Conservation (phyloP, 345 rosid genomes). For the Rhizophora mangle region DNA sequence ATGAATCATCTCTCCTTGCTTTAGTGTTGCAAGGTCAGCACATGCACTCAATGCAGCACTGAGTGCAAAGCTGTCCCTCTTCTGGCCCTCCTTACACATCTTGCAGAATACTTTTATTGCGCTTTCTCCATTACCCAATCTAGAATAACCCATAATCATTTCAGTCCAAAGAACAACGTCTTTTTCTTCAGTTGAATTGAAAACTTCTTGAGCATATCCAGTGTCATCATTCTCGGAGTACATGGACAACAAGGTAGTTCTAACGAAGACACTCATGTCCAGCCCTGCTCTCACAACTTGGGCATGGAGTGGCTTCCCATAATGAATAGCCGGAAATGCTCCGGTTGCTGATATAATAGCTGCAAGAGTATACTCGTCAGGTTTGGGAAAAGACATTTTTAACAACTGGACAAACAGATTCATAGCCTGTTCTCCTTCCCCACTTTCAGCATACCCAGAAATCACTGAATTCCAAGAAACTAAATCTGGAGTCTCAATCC, state of each 20-base stretch:
- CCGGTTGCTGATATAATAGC: slow-evolving; percentile 56
- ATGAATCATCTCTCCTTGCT: slow-evolving; percentile 79
- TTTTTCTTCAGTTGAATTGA: slow-evolving; percentile 42
- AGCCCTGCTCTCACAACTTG: slow-evolving; percentile 53
- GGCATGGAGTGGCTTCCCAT: slow-evolving; percentile 66
- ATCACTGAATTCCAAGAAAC: slow-evolving; percentile 89
- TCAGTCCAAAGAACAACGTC: slow-evolving; percentile 89
- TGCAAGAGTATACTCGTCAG: slow-evolving; percentile 77
- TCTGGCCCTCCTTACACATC: slow-evolving; percentile 51
- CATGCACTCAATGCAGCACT: slow-evolving; percentile 75
- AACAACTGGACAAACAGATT: slow-evolving; percentile 43
- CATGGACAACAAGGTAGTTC: slow-evolving; percentile 66
- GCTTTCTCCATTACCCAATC: slow-evolving; percentile 54
- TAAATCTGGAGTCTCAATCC: slow-evolving; percentile 47
- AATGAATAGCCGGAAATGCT: slow-evolving; percentile 29
- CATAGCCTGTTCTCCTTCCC: slow-evolving; percentile 52
- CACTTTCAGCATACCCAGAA: slow-evolving; percentile 60
- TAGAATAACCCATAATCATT: slow-evolving; percentile 72
- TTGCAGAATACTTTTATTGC: slow-evolving; percentile 50
- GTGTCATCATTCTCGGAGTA: slow-evolving; percentile 59
- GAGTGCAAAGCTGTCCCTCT: slow-evolving; percentile 45
- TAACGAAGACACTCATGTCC: slow-evolving; percentile 52
- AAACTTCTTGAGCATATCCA: slow-evolving; percentile 51
- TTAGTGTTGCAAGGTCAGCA: slow-evolving; percentile 62
- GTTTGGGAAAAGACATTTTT: slow-evolving; percentile 39